Conservation (phyloP, 164 flowering plant species). For the Tetracentron sinense region DNA sequence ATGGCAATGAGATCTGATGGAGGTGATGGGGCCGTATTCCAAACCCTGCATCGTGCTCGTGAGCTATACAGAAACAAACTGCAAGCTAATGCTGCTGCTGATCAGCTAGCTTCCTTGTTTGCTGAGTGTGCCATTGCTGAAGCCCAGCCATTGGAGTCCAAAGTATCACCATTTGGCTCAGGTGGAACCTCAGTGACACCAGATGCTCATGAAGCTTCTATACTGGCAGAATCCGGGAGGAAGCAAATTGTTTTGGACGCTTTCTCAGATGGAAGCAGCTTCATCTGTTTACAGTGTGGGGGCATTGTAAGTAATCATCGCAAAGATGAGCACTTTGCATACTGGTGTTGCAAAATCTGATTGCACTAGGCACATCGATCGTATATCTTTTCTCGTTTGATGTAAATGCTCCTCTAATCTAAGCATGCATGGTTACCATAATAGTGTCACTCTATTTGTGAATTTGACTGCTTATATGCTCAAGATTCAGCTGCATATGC, state of each 20-base stretch:
- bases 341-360: conserved; percentile 69
- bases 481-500: too few relatives aligned
- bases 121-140: conserved; percentile 99
- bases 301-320: conserved; percentile 89
- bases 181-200: conserved; percentile 21
- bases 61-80: conserved; percentile 61
- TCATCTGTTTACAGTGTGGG: conserved; percentile 88
- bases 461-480: too few relatives aligned
- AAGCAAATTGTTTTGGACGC: conserved; percentile 82
- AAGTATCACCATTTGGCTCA: conserved; percentile 15
- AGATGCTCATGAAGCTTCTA: conserved; percentile 52
- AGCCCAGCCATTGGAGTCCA: conserved; percentile 46
- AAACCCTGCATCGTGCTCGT: conserved; percentile 70
- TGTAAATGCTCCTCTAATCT: too few relatives aligned
- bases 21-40: conserved; percentile 72
- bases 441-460: too few relatives aligned
- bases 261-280: conserved; percentile 92
- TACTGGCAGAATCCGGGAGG: conserved; percentile 83
- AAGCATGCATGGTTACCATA: too few relatives aligned
- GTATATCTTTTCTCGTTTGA: too few relatives aligned
- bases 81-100: conserved; percentile 58
- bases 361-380: conserved; percentile 7
- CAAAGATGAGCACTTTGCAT: conserved; percentile 80
- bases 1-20: conserved; percentile 68
- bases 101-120: conserved; percentile 84